A percentile compares a stretch with the other conserved stretches of the same genome.
Conservation (phyloP, 202 grass and related monocot species). For the Bolboschoenoplectus hybrid region DNA sequence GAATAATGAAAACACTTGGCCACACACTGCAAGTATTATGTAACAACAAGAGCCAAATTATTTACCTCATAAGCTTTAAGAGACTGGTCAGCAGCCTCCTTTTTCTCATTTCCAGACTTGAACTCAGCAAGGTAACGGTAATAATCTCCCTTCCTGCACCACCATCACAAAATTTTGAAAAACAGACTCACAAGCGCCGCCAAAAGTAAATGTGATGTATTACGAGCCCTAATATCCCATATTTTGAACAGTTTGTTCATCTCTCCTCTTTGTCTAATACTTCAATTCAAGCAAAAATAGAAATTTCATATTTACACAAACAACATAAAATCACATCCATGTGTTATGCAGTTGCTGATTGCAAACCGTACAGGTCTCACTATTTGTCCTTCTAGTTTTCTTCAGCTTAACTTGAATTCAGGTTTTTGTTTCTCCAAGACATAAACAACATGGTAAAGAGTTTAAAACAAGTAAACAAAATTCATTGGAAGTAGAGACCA, state of each 20-base stretch:
- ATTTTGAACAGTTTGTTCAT: constrained; percentile 5
- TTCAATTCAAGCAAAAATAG: neutral
- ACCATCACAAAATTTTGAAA: constrained; percentile 23
- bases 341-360: neutral
- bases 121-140: constrained; percentile 76
- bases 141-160: constrained; percentile 69
- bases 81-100: constrained; percentile 51
- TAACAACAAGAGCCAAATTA: neutral
- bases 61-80: constrained; percentile 63
- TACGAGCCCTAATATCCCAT: neutral
- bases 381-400: neutral
- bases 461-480: neutral
- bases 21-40: neutral
- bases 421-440: neutral
- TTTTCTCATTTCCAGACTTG: constrained; percentile 52
- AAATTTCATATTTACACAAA: neutral
- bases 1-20: neutral
- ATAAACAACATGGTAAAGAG: neutral
- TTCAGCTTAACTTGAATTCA: neutral
- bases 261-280: neutral
- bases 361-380: neutral
- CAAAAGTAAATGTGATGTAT: constrained; percentile 12
- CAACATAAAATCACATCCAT: neutral
- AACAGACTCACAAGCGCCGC: constrained; percentile 6
- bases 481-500: neutral